Percentiles rank a stretch among this genome's conserved stretches.
These are phyloP conservation scores for Endoconidiophora polonica DNA, from an alignment of 2,329 filamentous ascomycete species.

Conservation along the genomic window DNA sequence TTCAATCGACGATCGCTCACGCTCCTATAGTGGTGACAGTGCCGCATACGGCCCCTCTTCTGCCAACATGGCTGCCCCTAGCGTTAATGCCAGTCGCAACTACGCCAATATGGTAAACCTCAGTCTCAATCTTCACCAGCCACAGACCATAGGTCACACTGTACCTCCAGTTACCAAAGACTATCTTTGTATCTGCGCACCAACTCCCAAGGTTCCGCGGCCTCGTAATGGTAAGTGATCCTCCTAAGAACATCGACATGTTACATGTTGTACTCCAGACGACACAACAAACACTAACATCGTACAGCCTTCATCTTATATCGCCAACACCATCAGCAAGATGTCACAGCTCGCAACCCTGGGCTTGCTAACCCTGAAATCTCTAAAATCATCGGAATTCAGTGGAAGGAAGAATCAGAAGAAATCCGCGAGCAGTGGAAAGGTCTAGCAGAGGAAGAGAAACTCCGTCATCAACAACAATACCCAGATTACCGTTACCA, in stretches of 20 bases:
- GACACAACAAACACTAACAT: conserved; percentile 8
- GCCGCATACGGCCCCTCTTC: not conserved
- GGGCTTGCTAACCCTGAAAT: conserved; percentile 88
- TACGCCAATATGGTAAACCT: conserved; percentile 21
- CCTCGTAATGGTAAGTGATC: conserved; percentile 39
- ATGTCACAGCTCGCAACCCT: conserved; percentile 68
- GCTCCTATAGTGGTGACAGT: no score
- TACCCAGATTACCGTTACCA: conserved; percentile 94
- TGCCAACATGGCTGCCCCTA: not conserved
- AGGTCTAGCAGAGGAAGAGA: conserved; percentile 79
- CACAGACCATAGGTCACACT: conserved; percentile 13
- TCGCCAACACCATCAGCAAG: conserved; percentile 77
- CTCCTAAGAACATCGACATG: not conserved
- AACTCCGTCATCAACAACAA: conserved; percentile 69
- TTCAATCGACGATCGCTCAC: no score
- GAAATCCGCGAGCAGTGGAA: conserved; percentile 78
- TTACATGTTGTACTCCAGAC: no score
- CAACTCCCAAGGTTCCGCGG: conserved; percentile 39
- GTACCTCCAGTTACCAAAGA: conserved; percentile 18
- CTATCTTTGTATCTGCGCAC: conserved; percentile 38
- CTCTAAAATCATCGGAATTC: conserved; percentile 87
- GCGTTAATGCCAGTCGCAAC: conserved; percentile 16
- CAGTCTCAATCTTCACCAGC: conserved; percentile 22
- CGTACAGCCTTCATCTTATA: conserved; percentile 87
- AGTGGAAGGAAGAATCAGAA: conserved; percentile 67